Base-by-base conservation (phyloP, 169 alveolate genomes). In the Cryptosporidium bovis region DNA sequence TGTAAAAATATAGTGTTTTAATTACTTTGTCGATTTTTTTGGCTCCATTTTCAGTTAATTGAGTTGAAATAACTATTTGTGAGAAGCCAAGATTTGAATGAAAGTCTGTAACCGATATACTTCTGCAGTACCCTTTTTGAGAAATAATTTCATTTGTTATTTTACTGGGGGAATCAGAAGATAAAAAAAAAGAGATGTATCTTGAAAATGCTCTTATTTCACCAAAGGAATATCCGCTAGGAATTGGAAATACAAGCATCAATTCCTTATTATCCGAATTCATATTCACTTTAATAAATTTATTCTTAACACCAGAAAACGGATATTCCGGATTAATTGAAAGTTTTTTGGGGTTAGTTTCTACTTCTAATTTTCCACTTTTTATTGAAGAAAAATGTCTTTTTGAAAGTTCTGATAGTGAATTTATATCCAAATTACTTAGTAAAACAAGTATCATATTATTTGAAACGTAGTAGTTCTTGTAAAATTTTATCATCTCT, bases 1-100 rank as follows among this genome's bases (percentile, higher is more conserved):
- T 34, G 3, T 50, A 60, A 24, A 51, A 69, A 53, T 50, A 69
- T 6, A 69, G 12, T 12, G 51, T 5, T 2, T 31, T 16, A 2
- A 69, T 51, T n/a, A 53, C 29, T 5, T 53, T 3, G 1, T 53
- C 29, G 12, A 53, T 53, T 13, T 53, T 20, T n/a, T 16, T n/a
- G 29, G 29, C 29, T 13, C 69, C 87, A 12, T 77, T 46, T 24
- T 60, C 29, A 3, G 87, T 36, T 16, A 77, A 51, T 2, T 20
- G 48, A 8, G 64, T n/a, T 6, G 34, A 36, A 44, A 77, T 44
- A 3, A 71, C n/a, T 6, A 77, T 20, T 13, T 77, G 48, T 13
- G 71, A 77, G 50, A 77, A 77, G 4, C 71, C 87, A 3, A 77
- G 50, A 16, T 77, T 53, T 15, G 64, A 40, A 7, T 77, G 64